These are phyloP conservation scores for Tilletiaria anomala DNA, from an alignment of 1,284 basidiomycete genomes.

Conservation along the genomic window DNA sequence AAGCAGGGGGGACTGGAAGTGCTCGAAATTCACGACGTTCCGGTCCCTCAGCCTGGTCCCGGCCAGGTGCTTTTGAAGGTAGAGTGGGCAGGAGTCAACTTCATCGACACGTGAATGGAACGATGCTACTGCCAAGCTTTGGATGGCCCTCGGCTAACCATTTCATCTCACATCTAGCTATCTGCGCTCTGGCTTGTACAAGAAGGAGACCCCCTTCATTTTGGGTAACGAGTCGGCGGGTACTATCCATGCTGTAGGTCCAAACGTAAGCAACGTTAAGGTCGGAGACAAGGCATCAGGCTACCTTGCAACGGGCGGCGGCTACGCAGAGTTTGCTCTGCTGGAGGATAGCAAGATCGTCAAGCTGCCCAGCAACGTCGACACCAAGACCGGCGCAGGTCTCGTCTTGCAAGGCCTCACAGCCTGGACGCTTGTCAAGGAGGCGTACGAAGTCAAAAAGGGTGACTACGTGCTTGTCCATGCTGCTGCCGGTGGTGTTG, in stretches of 20 bases:
- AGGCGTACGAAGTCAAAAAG: constrained; percentile 64
- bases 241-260: constrained; percentile 52
- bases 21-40: constrained; percentile 52
- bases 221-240: constrained; percentile 70
- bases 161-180: constrained; percentile 11
- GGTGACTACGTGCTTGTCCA: constrained; percentile 57
- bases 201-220: constrained; percentile 52
- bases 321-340: constrained; percentile 63
- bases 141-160: constrained; percentile 47
- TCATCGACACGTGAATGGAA: constrained; percentile 50
- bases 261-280: constrained; percentile 41
- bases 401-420: constrained; percentile 60
- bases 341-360: constrained; percentile 54
- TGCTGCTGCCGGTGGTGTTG: constrained; percentile 68
- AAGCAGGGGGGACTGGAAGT: constrained; percentile 62
- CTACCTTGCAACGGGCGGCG: constrained; percentile 49
- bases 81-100: constrained; percentile 40
- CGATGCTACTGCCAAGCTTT: constrained; percentile 46
- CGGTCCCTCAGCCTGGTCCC: constrained; percentile 52
- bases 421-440: constrained; percentile 61
- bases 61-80: constrained; percentile 69
- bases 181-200: constrained; percentile 44
- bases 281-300: constrained; percentile 52
- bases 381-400: constrained; percentile 55
- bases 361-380: constrained; percentile 46